phyloP scores from a whole-genome alignment of 805 yeast genomes.

The Pichia occidentalis region DNA sequence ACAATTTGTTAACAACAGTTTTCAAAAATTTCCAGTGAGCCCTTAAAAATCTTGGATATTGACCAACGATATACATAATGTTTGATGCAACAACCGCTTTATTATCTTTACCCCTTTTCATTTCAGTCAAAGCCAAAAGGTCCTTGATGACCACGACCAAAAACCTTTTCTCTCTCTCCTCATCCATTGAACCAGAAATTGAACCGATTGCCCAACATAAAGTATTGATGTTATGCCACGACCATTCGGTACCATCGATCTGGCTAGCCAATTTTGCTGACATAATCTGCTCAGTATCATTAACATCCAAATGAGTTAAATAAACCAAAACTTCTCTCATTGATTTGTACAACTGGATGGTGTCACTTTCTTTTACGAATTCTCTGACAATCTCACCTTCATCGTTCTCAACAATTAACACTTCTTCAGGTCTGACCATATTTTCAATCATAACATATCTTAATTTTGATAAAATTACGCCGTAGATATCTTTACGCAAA shows the following conservation, averaged over 20 bases:
- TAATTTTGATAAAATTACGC: slow-evolving; percentile 70
- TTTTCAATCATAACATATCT: slow-evolving; percentile 92
- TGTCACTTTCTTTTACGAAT: slow-evolving; percentile 93
- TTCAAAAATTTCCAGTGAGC: slow-evolving; percentile 98
- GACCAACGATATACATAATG: slow-evolving; percentile 99
- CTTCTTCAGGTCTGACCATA: slow-evolving; percentile 99
- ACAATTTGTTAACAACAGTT: slow-evolving; percentile 90
- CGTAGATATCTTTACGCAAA: slow-evolving; percentile 78
- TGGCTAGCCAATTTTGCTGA: slow-evolving; percentile 84
- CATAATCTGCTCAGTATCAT: slow-evolving; percentile 92
- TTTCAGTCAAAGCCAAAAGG: slow-evolving; percentile 82
- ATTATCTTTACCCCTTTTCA: slow-evolving; percentile 95
- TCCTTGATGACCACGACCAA: slow-evolving; percentile 91
- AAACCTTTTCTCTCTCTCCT: slow-evolving; percentile 92
- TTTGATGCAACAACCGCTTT: slow-evolving; percentile 99
- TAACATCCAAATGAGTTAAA: slow-evolving; percentile 90
- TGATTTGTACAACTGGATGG: slow-evolving; percentile 89
- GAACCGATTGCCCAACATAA: slow-evolving; percentile 99
- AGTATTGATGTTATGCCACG: slow-evolving; percentile 96
- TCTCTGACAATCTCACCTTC: slow-evolving; percentile 99
- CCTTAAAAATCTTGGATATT: slow-evolving; percentile 92
- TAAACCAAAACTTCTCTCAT: slow-evolving; percentile 95
- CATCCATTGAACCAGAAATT: slow-evolving; percentile 97
- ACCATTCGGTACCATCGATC: slow-evolving; percentile 96
- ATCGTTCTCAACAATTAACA: slow-evolving; percentile 91